Evolutionary conservation across 176 grass and related monocot species (phyloP).

Genomic region (Triticum monococcum): DNA sequence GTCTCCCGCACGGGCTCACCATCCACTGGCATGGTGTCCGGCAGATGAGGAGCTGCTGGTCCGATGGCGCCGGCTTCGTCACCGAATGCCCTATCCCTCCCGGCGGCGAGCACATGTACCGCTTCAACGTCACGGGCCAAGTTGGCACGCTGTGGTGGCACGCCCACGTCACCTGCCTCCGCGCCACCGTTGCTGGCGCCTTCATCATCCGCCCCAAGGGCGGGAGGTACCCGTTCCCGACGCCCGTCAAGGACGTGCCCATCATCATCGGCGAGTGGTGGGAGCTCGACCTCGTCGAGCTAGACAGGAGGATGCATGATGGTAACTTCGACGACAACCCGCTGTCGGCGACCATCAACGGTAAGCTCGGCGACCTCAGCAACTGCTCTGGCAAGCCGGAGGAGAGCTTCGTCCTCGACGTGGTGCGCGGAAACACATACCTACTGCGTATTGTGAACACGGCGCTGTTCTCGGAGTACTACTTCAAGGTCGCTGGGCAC

Average conservation of each 20-base stretch:
- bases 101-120: conserved; percentile 14
- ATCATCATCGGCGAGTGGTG: conserved; percentile 48
- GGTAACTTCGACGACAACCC: conserved; percentile 43
- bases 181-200: conserved; percentile 26
- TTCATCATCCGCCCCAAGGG: conserved; percentile 27
- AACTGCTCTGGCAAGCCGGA: conserved; percentile 35
- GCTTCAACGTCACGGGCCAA: conserved; percentile 25
- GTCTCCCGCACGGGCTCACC: background rate
- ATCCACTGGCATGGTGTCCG: background rate
- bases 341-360: conserved; percentile 44
- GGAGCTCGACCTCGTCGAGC: background rate
- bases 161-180: conserved; percentile 25
- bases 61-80: conserved; percentile 35
- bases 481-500: conserved; percentile 27
- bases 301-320: background rate
- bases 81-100: conserved; percentile 42
- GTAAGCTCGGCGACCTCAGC: conserved; percentile 42
- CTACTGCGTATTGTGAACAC: conserved; percentile 50
- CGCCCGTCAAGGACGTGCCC: conserved; percentile 6
- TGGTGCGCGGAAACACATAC: conserved; percentile 44
- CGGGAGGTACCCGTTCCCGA: conserved; percentile 13
- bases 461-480: conserved; percentile 12
- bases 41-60: conserved; percentile 15
- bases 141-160: background rate
- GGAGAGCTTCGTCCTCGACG: conserved; percentile 41